Conservation (phyloP, 164 flowering plant species). For the Akebia trifoliata region DNA sequence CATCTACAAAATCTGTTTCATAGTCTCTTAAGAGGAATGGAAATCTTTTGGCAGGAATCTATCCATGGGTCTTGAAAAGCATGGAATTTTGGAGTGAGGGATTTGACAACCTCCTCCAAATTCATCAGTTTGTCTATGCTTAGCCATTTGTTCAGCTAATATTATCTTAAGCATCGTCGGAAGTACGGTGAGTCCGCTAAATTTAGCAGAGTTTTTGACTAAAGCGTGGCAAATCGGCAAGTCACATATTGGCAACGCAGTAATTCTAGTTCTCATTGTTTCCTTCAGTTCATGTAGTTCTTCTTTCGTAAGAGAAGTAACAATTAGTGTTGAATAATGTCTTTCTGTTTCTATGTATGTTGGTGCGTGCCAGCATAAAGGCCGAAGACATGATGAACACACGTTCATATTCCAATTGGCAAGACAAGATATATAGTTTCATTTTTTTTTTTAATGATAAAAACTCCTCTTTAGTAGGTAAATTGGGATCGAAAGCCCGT, state of each 20-base stretch:
- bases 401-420: too few relatives aligned
- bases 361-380: neutral
- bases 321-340: neutral
- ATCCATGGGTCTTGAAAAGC: conserved; percentile 28
- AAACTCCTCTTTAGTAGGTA: neutral
- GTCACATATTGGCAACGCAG: conserved; percentile 48
- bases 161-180: neutral
- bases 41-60: conserved; percentile 16
- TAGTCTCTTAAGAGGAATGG: conserved; percentile 18
- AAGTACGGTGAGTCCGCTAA: neutral
- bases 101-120: conserved; percentile 12
- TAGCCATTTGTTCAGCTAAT: neutral
- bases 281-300: neutral
- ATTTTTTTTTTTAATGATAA: too few relatives aligned
- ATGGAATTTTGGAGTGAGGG: conserved; percentile 13
- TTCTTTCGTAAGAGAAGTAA: neutral
- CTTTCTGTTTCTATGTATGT: neutral
- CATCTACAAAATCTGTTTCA: conserved; percentile 9
- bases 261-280: conserved; percentile 13
- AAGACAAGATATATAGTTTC: too few relatives aligned
- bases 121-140: conserved; percentile 5
- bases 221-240: conserved; percentile 46
- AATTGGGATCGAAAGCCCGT: too few relatives aligned
- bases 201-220: conserved; percentile 18
- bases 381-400: neutral